Base-by-base conservation (phyloP, 2,329 filamentous ascomycete genomes). In the Penicillium sp. region DNA sequence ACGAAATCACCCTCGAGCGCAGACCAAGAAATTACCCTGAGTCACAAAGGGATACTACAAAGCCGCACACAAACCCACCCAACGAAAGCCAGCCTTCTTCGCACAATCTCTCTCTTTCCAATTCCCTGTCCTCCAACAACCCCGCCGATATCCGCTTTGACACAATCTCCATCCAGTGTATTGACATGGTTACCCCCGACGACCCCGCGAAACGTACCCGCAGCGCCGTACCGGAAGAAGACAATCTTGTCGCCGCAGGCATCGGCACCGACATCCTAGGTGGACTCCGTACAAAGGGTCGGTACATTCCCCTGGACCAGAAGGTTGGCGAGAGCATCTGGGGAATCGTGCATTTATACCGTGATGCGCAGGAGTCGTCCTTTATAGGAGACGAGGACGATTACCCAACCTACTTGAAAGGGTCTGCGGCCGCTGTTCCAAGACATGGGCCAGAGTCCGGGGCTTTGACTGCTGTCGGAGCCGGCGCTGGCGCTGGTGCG, bases 341-440 rank as follows among this genome's bases (percentile, higher is more conserved):
- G 88, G 94, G 94, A 1, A 86, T 97, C 13, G 92, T 99, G 2
- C 94, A 97, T 71, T 83, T 99, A 24, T 99, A 97, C 71, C 85
- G 92, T 9, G 93, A 97, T 72, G 84, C 84, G 2, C 85, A 91
- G 54, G 90, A 95, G 71, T 88, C 87, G 1, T 79, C 84, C 1
- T 83, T 79, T 11, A 75, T 91, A 11, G 79, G 48, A 13, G 52
- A 58, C 10, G 65, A 69, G 21, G 72, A 84, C 52, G 77, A 81
- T 40, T 78, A 82, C 50, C 70, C 74, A 11, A 64, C 71, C 23
- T 67, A 73, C 42, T 58, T 75, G 48, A 72, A 72, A 45, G 73
- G 74, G 3, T 74, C 73, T 0, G 67, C 72, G 13, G 67, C 71
- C 23, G 70, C 71, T 19, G 67, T 45, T 45, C 5, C 67, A 28